Percentiles rank a stretch among this genome's conserved stretches.
phyloP scores from a whole-genome alignment of 192 early-diverging fungal species.

The Ramicandelaber brevisporus region DNA sequence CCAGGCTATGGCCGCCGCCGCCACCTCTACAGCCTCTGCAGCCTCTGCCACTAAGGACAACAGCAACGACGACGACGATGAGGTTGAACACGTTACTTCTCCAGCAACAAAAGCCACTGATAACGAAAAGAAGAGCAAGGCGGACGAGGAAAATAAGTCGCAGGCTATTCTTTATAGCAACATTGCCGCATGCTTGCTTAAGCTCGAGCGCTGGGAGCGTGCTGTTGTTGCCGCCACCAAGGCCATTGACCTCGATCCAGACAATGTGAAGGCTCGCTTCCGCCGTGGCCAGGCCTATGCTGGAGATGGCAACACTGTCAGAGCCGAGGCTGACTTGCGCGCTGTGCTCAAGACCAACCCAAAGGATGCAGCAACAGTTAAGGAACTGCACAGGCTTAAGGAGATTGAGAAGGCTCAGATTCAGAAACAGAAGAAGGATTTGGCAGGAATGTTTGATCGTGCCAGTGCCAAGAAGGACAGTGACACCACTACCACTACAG shows the following conservation, averaged over 20 bases:
- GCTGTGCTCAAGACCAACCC: slow-evolving; percentile 12
- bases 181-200: slow-evolving; percentile 16
- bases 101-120: slow-evolving; percentile 5
- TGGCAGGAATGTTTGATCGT: slow-evolving; percentile 17
- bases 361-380: slow-evolving; percentile 7
- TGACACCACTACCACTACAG: no score
- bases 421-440: slow-evolving; percentile 12
- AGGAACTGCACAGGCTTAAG: slow-evolving; percentile 11
- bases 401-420: slow-evolving; percentile 11
- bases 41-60: no score
- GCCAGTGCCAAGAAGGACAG: no score
- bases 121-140: slow-evolving; percentile 7
- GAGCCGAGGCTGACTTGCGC: slow-evolving; percentile 11
- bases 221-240: slow-evolving; percentile 6
- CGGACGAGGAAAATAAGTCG: slow-evolving; percentile 11
- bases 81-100: no score
- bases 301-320: slow-evolving; percentile 8
- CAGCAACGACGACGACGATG: no score
- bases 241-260: slow-evolving; percentile 11
- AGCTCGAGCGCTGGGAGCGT: slow-evolving; percentile 4
- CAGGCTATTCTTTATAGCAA: slow-evolving; percentile 11
- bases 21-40: no score
- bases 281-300: slow-evolving; percentile 12
- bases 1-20: no score
- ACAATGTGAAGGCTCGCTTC: slow-evolving; percentile 19